Base-by-base conservation (phyloP, 352 stramenopile species). In the Phytophthora lateralis region DNA sequence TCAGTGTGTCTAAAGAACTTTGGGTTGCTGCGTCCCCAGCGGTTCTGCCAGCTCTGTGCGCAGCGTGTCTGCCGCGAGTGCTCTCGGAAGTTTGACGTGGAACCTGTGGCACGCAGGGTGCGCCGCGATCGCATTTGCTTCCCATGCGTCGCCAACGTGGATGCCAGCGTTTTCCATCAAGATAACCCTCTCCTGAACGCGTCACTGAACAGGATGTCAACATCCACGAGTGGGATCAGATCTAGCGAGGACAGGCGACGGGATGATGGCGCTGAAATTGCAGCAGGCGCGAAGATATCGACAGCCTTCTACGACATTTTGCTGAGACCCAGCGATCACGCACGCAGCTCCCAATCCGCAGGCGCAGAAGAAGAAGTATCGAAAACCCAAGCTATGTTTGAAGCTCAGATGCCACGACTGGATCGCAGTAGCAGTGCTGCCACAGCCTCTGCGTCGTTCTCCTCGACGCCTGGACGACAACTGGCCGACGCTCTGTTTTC, bases 81-180 rank as follows among this genome's bases (percentile, higher is more conserved):
- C 56, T 89, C 73, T 14, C 69, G 73, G 37, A 89, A 89, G 63
- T 83, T 88, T 60, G 81, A 90, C 12, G 77, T 92, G 7, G 83
- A 92, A 57, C 60, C 75, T 4, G 32, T 81, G 18, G 63, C 71
- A 0, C 75, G 71, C 27, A 63, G 56, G 50, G 68, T 90, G 18
- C 78, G 73, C 15, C 76, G 84, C 38, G 80, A 72, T 49, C 80
- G 83, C 46, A 72, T 90, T 50, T 92, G 83, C 51, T 87, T 76
- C 45, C 50, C 71, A 3, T 90, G 80, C 20, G 75, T 88, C 26
- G 78, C 76, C 26, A 80, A 74, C 12, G 76, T 87, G 17, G 78
- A 88, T 49, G 77, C 59, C 10, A 71, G 66, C 46, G 69, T 76
- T 8, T 82, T 81, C 38, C 67, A 82, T 18, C 60, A 71, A n/a